phyloP scores from a whole-genome alignment of 495 filamentous ascomycete genomes.

The Neurospora sp. region DNA sequence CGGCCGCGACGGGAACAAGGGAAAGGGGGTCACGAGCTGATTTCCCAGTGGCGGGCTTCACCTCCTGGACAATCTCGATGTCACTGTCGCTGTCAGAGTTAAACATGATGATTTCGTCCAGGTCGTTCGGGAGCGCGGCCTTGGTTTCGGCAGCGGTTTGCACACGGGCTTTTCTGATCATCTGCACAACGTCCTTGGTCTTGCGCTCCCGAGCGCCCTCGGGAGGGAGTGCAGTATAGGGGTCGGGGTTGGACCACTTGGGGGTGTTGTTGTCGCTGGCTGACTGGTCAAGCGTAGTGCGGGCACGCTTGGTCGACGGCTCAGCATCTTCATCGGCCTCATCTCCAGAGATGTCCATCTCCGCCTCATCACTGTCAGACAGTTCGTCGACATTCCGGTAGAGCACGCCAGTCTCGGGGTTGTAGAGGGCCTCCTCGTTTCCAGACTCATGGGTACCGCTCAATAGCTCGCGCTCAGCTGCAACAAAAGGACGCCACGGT shows the following conservation, averaged over 20 bases:
- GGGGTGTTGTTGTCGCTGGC: slow-evolving; percentile 41
- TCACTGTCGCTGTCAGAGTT: slow-evolving; percentile 47
- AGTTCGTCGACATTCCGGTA: slow-evolving; percentile 47
- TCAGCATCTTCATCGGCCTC: slow-evolving; percentile 45
- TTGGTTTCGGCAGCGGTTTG: slow-evolving; percentile 34
- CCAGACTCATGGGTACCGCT: slow-evolving; percentile 21
- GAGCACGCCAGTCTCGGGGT: slow-evolving; percentile 27
- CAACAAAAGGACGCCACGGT: slow-evolving; percentile 14
- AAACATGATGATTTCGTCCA: slow-evolving; percentile 77
- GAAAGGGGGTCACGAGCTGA: neutral
- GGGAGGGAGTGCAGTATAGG: slow-evolving; percentile 75
- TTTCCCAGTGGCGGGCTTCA: neutral
- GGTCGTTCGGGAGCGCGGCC: slow-evolving; percentile 44
- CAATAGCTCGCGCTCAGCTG: slow-evolving; percentile 33
- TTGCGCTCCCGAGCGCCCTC: slow-evolving; percentile 50
- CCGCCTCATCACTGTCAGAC: slow-evolving; percentile 64
- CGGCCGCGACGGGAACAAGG: neutral
- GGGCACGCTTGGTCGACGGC: slow-evolving; percentile 39
- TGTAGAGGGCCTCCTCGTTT: slow-evolving; percentile 26
- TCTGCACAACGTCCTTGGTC: slow-evolving; percentile 71
- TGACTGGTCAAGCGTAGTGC: slow-evolving; percentile 23
- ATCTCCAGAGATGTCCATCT: slow-evolving; percentile 49
- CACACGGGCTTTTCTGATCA: slow-evolving; percentile 77
- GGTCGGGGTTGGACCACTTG: slow-evolving; percentile 91
- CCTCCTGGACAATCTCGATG: slow-evolving; percentile 7